Percentiles rank a stretch among this genome's conserved stretches.
phyloP scores from a whole-genome alignment of 257 asterid species.

The Gentiana dahurica region DNA sequence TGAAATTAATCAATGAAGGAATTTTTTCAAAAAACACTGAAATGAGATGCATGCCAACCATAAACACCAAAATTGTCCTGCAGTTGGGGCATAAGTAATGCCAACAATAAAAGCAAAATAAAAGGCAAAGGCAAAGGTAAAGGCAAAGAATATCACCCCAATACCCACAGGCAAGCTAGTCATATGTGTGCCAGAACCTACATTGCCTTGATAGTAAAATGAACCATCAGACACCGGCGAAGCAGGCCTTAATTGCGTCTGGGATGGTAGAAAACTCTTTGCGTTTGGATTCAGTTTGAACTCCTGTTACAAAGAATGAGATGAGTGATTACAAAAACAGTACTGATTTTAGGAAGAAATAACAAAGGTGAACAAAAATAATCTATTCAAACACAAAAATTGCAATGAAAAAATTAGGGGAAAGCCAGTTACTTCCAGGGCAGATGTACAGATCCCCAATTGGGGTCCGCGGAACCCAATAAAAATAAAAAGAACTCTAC shows the following conservation, averaged over 20 bases:
- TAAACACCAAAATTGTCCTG: too few species aligned
- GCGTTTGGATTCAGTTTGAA: conserved; percentile 87
- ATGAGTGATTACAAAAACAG: neutral
- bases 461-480: too few species aligned
- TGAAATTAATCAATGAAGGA: too few species aligned
- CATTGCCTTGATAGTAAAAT: conserved; percentile 71
- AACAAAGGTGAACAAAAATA: neutral
- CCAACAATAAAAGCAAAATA: too few species aligned
- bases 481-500: too few species aligned
- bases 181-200: conserved; percentile 60
- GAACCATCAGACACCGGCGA: conserved; percentile 80
- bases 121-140: neutral
- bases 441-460: too few species aligned
- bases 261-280: conserved; percentile 71
- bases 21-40: too few species aligned
- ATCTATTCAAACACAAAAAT: neutral
- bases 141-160: conserved; percentile 47
- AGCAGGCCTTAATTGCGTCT: conserved; percentile 57
- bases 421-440: neutral
- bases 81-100: too few species aligned
- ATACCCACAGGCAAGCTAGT: conserved; percentile 79
- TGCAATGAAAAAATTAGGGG: neutral
- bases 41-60: too few species aligned
- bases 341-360: neutral
- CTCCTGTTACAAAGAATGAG: conserved; percentile 39